A percentile compares a stretch with the other conserved stretches of the same genome.
Conservation (phyloP, 2,329 filamentous ascomycete species). For the Nannizziopsis barbatae region DNA sequence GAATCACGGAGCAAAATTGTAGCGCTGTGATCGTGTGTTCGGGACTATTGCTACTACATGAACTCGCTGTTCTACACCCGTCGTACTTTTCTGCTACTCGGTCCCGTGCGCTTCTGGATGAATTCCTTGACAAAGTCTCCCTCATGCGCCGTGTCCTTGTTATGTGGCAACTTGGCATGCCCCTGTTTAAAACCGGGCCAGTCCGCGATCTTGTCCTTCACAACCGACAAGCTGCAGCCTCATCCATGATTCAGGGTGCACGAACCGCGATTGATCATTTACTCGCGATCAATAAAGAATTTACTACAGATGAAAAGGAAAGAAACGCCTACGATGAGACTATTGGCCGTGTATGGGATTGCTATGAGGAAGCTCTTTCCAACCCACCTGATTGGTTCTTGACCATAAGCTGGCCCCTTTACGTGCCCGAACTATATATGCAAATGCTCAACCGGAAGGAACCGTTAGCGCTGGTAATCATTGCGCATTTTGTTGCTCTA, state of each 20-base stretch:
- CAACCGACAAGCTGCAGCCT: neutral
- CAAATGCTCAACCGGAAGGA: conserved; percentile 49
- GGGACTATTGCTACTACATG: conserved; percentile 21
- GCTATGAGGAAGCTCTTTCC: conserved; percentile 15
- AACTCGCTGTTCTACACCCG: conserved; percentile 18
- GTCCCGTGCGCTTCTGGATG: neutral
- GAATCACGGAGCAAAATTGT: conserved; percentile 22
- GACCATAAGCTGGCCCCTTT: conserved; percentile 50
- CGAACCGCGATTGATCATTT: neutral
- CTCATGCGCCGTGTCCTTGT: conserved; percentile 9
- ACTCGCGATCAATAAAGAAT: neutral
- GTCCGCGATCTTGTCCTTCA: neutral
- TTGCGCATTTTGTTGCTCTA: conserved; percentile 56
- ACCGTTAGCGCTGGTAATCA: conserved; percentile 51
- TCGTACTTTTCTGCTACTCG: conserved; percentile 4
- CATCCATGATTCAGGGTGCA: neutral
- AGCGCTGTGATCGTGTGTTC: conserved; percentile 24
- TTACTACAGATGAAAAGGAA: conserved; percentile 11
- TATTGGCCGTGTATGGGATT: conserved; percentile 14
- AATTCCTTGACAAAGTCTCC: conserved; percentile 5
- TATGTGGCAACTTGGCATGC: conserved; percentile 7
- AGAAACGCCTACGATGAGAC: conserved; percentile 15
- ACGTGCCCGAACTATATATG: conserved; percentile 53
- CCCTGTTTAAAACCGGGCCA: neutral
- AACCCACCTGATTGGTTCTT: conserved; percentile 13